These are phyloP conservation scores for Corymbia calophylla DNA, from an alignment of 441 rosid genomes.

Conservation along the genomic window DNA sequence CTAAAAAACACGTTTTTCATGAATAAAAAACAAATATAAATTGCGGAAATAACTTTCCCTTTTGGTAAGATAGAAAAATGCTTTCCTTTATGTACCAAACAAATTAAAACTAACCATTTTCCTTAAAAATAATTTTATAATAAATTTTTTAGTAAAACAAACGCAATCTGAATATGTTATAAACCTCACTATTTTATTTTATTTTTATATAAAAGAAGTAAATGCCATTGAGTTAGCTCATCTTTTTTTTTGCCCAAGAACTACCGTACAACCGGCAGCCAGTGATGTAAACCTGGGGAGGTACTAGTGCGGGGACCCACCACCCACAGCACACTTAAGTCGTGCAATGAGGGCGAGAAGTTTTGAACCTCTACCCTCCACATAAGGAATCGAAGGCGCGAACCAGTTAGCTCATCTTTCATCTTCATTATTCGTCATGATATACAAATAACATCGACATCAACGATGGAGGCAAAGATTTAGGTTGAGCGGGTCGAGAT, in stretches of 20 bases:
- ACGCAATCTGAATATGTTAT: not conserved
- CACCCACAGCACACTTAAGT: no score
- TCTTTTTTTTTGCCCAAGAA: no score
- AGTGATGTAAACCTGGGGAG: no score
- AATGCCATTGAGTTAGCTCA: not conserved
- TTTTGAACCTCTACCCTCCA: no score
- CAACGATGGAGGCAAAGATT: not conserved
- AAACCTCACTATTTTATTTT: not conserved
- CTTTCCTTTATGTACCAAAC: not conserved
- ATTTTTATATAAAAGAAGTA: not conserved
- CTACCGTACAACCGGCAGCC: no score
- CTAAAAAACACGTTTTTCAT: not conserved
- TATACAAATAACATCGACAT: not conserved
- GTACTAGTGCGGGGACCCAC: no score
- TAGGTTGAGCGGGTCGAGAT: not conserved
- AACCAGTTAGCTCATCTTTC: not conserved
- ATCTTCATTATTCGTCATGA: not conserved
- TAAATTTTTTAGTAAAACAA: not conserved
- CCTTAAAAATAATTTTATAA: not conserved
- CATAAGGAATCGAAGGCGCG: no score
- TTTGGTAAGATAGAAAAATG: not conserved
- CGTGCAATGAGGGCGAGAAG: no score
- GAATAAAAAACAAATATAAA: not conserved
- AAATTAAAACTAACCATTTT: not conserved
- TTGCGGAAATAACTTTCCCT: not conserved